Conservation (phyloP, 202 grass and related monocot species). For the Zizania palustris region DNA sequence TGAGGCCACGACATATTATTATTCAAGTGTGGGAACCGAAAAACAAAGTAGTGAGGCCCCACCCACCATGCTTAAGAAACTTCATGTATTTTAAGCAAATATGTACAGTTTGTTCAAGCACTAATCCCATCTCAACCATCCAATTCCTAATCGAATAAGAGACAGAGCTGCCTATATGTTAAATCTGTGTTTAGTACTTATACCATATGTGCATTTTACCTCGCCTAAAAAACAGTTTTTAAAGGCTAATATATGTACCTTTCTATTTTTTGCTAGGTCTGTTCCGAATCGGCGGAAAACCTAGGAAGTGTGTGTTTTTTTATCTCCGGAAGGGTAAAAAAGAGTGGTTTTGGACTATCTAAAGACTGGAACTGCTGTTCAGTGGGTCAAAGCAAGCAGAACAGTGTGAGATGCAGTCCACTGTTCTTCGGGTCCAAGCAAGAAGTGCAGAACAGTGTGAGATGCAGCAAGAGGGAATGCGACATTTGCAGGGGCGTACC, state of each 20-base stretch:
- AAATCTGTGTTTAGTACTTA: no score
- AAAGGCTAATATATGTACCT: no score
- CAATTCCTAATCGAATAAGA: neutral
- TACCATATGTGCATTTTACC: no score
- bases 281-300: neutral
- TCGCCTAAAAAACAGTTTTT: no score
- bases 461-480: neutral
- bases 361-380: neutral
- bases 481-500: constrained; percentile 48
- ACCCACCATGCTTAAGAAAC: neutral
- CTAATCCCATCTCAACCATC: constrained; percentile 2
- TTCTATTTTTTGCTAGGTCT: no score
- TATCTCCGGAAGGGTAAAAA: neutral
- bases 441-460: neutral
- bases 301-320: neutral
- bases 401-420: neutral
- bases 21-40: constrained; percentile 39
- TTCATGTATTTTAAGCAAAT: neutral
- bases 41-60: constrained; percentile 29
- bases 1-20: no score
- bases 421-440: neutral
- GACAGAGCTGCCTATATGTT: no score
- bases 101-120: neutral
- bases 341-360: constrained; percentile 13
- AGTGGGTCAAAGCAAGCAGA: neutral